phyloP scores from a whole-genome alignment of 2,329 filamentous ascomycete species.

The Ascochyta pisi region DNA sequence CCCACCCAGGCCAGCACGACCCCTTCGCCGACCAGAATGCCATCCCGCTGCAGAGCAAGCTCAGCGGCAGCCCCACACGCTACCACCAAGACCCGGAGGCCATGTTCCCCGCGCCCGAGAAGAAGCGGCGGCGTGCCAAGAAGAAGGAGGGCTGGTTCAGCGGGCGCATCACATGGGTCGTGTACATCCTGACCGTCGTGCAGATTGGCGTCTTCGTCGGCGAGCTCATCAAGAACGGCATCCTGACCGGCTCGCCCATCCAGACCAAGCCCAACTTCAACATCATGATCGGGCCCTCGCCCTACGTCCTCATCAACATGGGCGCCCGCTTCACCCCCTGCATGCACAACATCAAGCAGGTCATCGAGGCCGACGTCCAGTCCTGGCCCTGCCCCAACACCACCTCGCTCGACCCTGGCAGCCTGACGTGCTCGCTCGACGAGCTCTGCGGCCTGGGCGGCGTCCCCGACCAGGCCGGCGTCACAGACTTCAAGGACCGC shows the following conservation, averaged over 20 bases:
- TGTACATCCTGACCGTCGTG: constrained; percentile 77
- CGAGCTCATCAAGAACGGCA: constrained; percentile 81
- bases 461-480: constrained; percentile 68
- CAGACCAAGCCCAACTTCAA: constrained; percentile 87
- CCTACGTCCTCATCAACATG: constrained; percentile 94
- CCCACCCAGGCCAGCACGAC: constrained; percentile 57
- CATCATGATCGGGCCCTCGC: constrained; percentile 94
- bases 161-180: constrained; percentile 75
- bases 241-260: constrained; percentile 79
- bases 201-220: constrained; percentile 88
- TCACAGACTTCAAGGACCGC: constrained; percentile 59
- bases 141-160: constrained; percentile 62
- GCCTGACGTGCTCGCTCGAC: constrained; percentile 71
- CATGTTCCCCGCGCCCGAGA: constrained; percentile 36
- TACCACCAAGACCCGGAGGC: constrained; percentile 53
- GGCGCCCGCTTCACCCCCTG: constrained; percentile 90
- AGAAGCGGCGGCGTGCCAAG: constrained; percentile 28
- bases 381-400: constrained; percentile 81
- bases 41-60: constrained; percentile 54
- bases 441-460: constrained; percentile 84
- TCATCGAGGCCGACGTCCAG: constrained; percentile 63
- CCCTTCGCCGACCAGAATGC: constrained; percentile 58
- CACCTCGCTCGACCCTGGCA: constrained; percentile 65
- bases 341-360: constrained; percentile 81
- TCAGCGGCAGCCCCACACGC: constrained; percentile 44